Base-by-base conservation (phyloP, 2,329 filamentous ascomycete species). In the Macroventuria anomochaeta region DNA sequence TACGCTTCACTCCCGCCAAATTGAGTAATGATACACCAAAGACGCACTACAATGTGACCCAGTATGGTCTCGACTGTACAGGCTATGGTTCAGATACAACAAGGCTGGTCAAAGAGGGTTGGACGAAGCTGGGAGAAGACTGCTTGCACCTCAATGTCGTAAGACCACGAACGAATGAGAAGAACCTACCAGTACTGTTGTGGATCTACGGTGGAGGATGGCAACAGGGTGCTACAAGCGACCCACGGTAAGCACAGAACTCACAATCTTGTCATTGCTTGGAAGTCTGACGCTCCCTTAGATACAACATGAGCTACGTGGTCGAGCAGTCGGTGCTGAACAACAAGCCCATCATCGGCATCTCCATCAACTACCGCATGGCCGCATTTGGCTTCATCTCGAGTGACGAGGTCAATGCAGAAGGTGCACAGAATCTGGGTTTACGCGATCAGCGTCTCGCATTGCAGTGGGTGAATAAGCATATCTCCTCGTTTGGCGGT, bases 381-480 rank as follows among this genome's bases (percentile, higher is more conserved):
- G 80, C 80, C 23, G 64, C 80, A 0, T 81, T 82, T 33, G 80
- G 80, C 0, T 83, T 83, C 56, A 63, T 82, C 3, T 76, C 78
- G 1, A 75, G 78, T 2, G 52, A 72, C 3, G 73, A 77, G 10
- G 67, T 80, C 3, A 63, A 74, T 20, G 64, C 68, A 3, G 60
- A 66, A 4, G 67, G 68, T 4, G 67, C 65, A 2, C 67, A 76
- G 1, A 80, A 80, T 48, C 82, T 76, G 1, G 87, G 86, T 0
- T 70, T 89, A 5, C 75, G 87, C 3, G 87, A 89, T 60, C 85
- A 89, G 67, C 76, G 84, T 5, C 76, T 81, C 11, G 75, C 83
- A 0, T 66, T 90, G 38, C 65, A 81, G 38, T 89, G 87, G 87
- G 79, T 88, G 0, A 78, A 84, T 60, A 74, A 79, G 17, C 75